Evolutionary conservation across 148 eudicot genomes (phyloP).

Genomic region (Rhododendron vialii): DNA sequence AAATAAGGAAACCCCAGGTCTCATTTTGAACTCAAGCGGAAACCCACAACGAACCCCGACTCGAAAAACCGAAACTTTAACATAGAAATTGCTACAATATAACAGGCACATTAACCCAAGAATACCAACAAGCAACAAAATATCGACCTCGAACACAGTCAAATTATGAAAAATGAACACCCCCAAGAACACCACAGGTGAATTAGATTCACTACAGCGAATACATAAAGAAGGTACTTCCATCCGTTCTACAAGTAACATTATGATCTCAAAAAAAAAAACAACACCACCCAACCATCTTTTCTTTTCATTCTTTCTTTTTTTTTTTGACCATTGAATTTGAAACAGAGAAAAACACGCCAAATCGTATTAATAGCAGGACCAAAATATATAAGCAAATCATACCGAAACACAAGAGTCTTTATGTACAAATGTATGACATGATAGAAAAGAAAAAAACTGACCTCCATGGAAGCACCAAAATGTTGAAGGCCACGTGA

Average conservation of each 20-base stretch:
- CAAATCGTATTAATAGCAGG: conserved; percentile 2
- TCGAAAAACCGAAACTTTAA: neutral
- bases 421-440: conserved; percentile 4
- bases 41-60: conserved; percentile 3
- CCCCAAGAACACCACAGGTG: neutral
- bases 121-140: neutral
- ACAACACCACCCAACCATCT: neutral
- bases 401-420: neutral
- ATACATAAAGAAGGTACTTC: neutral
- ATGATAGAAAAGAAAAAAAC: neutral
- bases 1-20: conserved; percentile 1
- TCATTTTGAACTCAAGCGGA: neutral
- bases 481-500: conserved; percentile 4
- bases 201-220: neutral
- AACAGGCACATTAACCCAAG: conserved; percentile 7
- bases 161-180: neutral
- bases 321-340: no score
- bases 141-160: neutral
- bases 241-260: neutral
- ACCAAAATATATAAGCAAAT: neutral
- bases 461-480: conserved; percentile 13
- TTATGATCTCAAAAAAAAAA: conserved; percentile 15
- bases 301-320: no score
- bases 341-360: no score
- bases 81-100: neutral